A percentile compares a stretch with the other conserved stretches of the same genome.
Evolutionary conservation across 371 early-diverging fungal species (phyloP).

Genomic region (Rhizopus delemar): DNA sequence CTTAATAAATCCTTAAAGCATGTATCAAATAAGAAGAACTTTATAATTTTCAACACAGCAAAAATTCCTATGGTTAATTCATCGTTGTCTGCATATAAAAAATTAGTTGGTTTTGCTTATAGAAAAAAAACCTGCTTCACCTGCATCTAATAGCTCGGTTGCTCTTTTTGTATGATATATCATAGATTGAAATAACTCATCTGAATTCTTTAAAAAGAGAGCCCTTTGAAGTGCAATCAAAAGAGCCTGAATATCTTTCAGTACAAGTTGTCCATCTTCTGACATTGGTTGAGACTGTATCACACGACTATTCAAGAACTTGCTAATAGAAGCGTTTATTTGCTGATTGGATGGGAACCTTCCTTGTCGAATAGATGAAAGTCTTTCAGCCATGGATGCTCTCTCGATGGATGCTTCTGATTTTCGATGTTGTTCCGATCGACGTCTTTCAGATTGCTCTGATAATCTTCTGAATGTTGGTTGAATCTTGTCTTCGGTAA

Average conservation of each 20-base stretch:
- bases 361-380: constrained; percentile 49
- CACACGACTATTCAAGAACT: constrained; percentile 5
- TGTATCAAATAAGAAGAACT: constrained; percentile 13
- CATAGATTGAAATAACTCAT: constrained; percentile 62
- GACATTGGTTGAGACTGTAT: constrained; percentile 38
- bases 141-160: neutral
- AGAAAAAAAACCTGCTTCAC: too few relatives aligned
- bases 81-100: neutral
- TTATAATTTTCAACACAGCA: neutral
- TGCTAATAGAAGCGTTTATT: constrained; percentile 6
- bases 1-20: constrained; percentile 9
- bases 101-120: neutral
- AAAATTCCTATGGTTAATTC: neutral
- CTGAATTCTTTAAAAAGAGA: constrained; percentile 52
- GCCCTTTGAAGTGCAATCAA: constrained; percentile 44
- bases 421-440: neutral
- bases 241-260: constrained; percentile 47
- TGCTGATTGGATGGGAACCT: constrained; percentile 65
- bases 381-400: neutral
- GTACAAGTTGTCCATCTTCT: constrained; percentile 43
- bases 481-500: constrained; percentile 1
- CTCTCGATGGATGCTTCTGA: constrained; percentile 3
- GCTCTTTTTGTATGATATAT: constrained; percentile 35
- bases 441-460: constrained; percentile 1
- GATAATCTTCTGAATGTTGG: constrained; percentile 7